Evolutionary conservation across 768 basidiomycete species (phyloP), one percentile per base, ranked within the genome.

Genomic region (Crassisporium funariophilum): DNA sequence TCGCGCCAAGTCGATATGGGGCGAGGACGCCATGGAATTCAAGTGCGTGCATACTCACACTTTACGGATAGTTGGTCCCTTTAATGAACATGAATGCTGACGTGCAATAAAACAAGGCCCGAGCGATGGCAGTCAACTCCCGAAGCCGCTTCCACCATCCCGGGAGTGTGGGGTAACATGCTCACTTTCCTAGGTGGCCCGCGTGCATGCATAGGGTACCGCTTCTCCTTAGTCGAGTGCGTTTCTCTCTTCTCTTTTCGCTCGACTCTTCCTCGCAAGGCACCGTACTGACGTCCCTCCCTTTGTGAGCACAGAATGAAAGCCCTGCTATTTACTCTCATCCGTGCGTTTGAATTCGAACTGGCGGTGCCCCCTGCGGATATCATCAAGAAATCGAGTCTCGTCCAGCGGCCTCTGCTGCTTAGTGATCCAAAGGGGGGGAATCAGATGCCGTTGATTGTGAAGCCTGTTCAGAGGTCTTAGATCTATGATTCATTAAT

Each of bases 141-240:
- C 0, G 72, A 75, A 15, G 67, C 66, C 1, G 74, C 68, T 1
- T 57, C 58, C 3, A 46, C 58, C 0, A 65, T 86, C 16, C 86
- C 86, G 4, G 80, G 84, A 5, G 71, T 86, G 0, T 84, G 78
- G 76, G 73, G 77, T 6, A 75, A 83, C 54, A 57, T 81, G 50
- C 57, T 86, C 25, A 75, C 79, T 0, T 88, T 88, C 72, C 54
- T 83, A 2, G 82, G 81, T 24, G 86, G 86, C 4, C 79, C 82
- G 11, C 73, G 75, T 15, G 74, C 82, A 0, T 88, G 85, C 50
- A 85, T 87, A 25, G 84, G 84, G 0, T 86, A 78, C 58, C 75
- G 80, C 3, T 86, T 86, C 58, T 71, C 85, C 11, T 61, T 86
- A 16, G 66, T 77, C 12, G 82, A 83, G 79, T 82, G 48, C 31